Conservation (phyloP, 2,329 filamentous ascomycete genomes). For the Xylaria hypoxylon region DNA sequence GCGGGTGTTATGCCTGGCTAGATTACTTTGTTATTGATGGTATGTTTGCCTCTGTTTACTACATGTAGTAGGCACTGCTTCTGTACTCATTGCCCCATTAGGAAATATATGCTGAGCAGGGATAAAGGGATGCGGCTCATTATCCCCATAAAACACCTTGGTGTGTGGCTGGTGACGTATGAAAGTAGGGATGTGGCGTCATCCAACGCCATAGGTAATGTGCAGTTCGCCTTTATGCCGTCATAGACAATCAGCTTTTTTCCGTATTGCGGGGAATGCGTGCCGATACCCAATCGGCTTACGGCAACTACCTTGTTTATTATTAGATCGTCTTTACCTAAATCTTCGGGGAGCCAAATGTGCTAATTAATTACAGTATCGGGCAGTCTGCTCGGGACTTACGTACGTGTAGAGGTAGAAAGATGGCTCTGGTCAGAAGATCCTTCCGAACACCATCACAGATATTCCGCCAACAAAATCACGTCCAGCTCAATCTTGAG, state of each 20-base stretch:
- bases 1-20: neutral
- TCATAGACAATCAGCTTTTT: conserved; percentile 45
- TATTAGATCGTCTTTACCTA: neutral
- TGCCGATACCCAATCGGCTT: conserved; percentile 16
- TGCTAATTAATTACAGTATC: neutral
- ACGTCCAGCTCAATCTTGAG: neutral
- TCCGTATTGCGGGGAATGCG: conserved; percentile 21
- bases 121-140: conserved; percentile 31
- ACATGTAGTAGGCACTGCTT: neutral
- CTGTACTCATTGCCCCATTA: conserved; percentile 22
- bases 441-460: conserved; percentile 17
- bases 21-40: conserved; percentile 2
- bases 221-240: conserved; percentile 39
- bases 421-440: neutral
- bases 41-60: too few species aligned
- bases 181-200: conserved; percentile 39
- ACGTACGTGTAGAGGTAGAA: conserved; percentile 9
- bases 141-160: conserved; percentile 6
- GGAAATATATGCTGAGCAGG: conserved; percentile 19
- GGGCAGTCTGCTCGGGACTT: too few species aligned
- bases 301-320: conserved; percentile 5
- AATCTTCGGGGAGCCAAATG: neutral
- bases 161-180: conserved; percentile 36
- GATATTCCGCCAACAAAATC: neutral
- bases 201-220: conserved; percentile 21